Conservation (phyloP, 2,329 filamentous ascomycete genomes). For the Trichophyton simii region DNA sequence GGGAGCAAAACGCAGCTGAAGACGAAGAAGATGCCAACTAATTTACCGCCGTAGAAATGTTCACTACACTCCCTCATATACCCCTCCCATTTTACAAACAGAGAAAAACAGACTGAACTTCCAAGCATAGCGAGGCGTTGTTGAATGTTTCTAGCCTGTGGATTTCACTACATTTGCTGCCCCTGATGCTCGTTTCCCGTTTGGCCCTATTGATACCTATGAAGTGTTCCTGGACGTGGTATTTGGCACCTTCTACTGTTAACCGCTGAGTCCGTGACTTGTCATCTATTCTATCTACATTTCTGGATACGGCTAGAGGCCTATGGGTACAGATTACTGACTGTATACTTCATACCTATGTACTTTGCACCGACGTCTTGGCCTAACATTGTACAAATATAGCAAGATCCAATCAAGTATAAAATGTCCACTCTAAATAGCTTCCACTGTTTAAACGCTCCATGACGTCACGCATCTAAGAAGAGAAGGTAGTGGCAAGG, state of each 20-base stretch:
- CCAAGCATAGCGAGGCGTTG: slow-evolving; percentile 12
- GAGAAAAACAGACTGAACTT: not conserved
- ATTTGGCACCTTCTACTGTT: no score
- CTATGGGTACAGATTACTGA: no score
- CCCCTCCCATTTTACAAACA: no score
- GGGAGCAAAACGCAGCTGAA: slow-evolving; percentile 27
- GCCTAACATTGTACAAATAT: not conserved
- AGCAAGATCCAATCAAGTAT: not conserved
- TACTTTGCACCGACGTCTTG: not conserved
- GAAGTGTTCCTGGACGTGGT: no score
- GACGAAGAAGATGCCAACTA: slow-evolving; percentile 17
- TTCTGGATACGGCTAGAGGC: no score
- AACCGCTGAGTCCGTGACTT: no score
- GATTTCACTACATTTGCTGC: not conserved
- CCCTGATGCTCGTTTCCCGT: not conserved
- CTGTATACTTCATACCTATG: no score
- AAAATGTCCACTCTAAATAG: not conserved
- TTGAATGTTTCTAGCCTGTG: not conserved
- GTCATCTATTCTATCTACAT: no score
- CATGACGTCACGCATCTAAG: not conserved
- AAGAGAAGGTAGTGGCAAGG: not conserved
- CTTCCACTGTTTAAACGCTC: not conserved
- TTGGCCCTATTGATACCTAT: not conserved
- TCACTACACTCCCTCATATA: no score
- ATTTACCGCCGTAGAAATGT: no score